phyloP scores from a whole-genome alignment of 2,329 filamentous ascomycete species.

The Hymenoscyphus occultus region DNA sequence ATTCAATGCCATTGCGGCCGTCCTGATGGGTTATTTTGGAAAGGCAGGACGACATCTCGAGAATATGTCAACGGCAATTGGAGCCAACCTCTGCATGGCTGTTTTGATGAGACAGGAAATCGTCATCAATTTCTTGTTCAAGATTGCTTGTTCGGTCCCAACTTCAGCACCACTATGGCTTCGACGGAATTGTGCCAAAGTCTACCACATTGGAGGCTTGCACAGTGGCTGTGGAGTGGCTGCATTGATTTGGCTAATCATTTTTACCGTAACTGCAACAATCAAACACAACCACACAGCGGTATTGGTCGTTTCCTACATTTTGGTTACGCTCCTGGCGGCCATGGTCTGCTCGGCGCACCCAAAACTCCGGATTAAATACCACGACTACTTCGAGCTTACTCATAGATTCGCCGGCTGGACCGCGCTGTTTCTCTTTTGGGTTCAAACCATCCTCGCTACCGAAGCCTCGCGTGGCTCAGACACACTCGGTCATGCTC shows the following conservation, averaged over 20 bases:
- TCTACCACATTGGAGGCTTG: constrained; percentile 53
- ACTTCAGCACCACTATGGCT: constrained; percentile 46
- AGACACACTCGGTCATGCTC: constrained; percentile 29
- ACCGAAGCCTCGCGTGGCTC: constrained; percentile 42
- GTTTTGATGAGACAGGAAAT: constrained; percentile 53
- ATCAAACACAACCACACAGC: constrained; percentile 16
- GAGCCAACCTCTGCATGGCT: constrained; percentile 40
- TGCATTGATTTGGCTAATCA: constrained; percentile 46
- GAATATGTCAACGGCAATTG: constrained; percentile 12
- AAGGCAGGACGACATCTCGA: constrained; percentile 6
- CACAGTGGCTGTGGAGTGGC: constrained; percentile 51
- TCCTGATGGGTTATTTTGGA: constrained; percentile 36
- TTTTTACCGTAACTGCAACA: constrained; percentile 37
- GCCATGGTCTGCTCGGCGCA: constrained; percentile 62
- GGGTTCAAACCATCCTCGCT: constrained; percentile 58
- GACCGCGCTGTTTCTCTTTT: constrained; percentile 62
- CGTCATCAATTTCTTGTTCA: constrained; percentile 51
- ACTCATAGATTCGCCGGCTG: constrained; percentile 74
- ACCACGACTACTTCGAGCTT: constrained; percentile 68
- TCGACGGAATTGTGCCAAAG: constrained; percentile 46
- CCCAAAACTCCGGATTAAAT: constrained; percentile 38
- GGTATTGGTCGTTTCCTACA: constrained; percentile 48
- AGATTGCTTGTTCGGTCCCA: constrained; percentile 45
- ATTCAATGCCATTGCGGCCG: constrained; percentile 45
- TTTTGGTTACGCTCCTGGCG: constrained; percentile 56